phyloP scores from a whole-genome alignment of 106 monocot species.

The Xerophyta viscosa region DNA sequence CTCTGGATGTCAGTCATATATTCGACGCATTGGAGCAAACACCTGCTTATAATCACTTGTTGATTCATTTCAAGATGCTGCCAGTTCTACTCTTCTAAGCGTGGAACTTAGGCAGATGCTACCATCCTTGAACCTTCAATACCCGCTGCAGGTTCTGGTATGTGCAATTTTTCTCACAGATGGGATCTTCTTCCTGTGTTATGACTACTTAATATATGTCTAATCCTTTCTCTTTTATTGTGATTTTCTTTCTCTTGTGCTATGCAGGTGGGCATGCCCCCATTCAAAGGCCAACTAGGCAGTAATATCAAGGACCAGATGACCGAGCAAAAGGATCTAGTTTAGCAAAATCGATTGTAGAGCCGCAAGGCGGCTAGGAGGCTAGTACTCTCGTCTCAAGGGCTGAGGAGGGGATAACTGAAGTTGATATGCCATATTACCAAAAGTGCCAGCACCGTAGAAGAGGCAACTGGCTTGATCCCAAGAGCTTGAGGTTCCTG shows the following conservation, averaged over 20 bases:
- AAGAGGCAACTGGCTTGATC: conserved; percentile 29
- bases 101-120: conserved; percentile 22
- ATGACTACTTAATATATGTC: too few species aligned
- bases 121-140: conserved; percentile 25
- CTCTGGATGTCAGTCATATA: conserved; percentile 45
- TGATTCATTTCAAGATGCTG: conserved; percentile 32
- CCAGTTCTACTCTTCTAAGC: conserved; percentile 24
- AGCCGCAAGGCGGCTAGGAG: conserved; percentile 55
- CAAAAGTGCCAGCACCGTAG: conserved; percentile 17
- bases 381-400: conserved; percentile 67
- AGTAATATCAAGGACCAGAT: conserved; percentile 26
- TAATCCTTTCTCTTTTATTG: too few species aligned
- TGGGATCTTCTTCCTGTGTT: too few species aligned
- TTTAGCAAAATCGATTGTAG: conserved; percentile 32
- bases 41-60: conserved; percentile 30
- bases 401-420: conserved; percentile 34
- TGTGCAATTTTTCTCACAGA: too few species aligned
- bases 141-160: conserved; percentile 32
- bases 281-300: conserved; percentile 14
- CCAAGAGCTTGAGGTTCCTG: conserved; percentile 25
- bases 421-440: conserved; percentile 33
- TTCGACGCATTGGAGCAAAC: conserved; percentile 30
- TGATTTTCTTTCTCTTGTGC: conserved; percentile 9
- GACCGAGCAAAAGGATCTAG: conserved; percentile 30
- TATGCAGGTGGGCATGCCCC: conserved; percentile 35